Percentiles rank a stretch among this genome's conserved stretches.
Evolutionary conservation across 768 basidiomycete genomes (phyloP).

Genomic region (Suillus hirtellus): DNA sequence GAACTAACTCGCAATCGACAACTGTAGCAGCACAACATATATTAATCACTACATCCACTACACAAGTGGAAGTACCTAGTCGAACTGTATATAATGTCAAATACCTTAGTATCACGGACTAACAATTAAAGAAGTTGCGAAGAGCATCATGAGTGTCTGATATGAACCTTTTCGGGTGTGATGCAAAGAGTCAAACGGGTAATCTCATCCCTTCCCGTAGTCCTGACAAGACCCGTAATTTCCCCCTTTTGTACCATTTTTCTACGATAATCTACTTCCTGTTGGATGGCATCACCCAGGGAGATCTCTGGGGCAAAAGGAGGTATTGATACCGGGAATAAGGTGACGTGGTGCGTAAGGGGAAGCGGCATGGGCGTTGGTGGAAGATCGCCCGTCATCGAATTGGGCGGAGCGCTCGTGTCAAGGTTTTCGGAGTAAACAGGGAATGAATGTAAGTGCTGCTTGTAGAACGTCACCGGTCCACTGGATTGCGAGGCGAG

Average conservation of each 20-base stretch:
- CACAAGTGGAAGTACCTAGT: constrained; percentile 5
- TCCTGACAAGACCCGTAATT: constrained; percentile 31
- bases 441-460: constrained; percentile 53
- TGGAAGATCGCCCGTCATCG: constrained; percentile 6
- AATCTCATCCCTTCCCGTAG: constrained; percentile 21
- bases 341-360: constrained; percentile 42
- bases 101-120: constrained; percentile 1
- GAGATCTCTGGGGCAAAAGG: constrained; percentile 15
- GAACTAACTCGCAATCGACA: neutral
- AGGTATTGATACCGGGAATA: constrained; percentile 28
- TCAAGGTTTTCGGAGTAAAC: constrained; percentile 21
- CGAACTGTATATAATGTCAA: neutral
- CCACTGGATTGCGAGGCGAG: constrained; percentile 21
- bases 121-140: neutral
- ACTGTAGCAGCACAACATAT: constrained; percentile 4
- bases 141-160: constrained; percentile 4
- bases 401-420: neutral
- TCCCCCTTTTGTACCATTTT: constrained; percentile 19
- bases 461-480: constrained; percentile 41
- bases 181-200: constrained; percentile 28
- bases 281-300: constrained; percentile 17
- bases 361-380: constrained; percentile 21
- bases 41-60: neutral
- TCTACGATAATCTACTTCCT: constrained; percentile 23
- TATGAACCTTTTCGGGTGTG: constrained; percentile 20